Evolutionary conservation across 2,329 filamentous ascomycete species (phyloP), one percentile per base, ranked within the genome.

Genomic region (Capronia americana): DNA sequence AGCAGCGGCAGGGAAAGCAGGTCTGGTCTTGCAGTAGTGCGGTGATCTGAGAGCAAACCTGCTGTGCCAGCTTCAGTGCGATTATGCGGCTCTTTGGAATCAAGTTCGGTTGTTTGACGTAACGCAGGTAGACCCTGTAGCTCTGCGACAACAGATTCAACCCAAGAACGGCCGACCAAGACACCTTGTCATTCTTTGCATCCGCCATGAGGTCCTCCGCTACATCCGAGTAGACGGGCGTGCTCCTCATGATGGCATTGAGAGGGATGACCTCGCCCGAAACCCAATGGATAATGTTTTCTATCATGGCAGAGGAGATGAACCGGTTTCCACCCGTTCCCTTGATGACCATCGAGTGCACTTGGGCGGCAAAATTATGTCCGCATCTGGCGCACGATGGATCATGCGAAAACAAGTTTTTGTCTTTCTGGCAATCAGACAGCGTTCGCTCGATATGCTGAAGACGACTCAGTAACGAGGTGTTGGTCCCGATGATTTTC

Each of bases 1-100:
- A 53, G 58, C 74, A 75, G 26, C 73, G 70, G 65, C 74, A 75
- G 2, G 73, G 73, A 65, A 74, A 73, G 41, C 65, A 69, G 11
- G 60, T 67, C 38, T 74, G 63, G 56, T 73, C 68, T 11, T 67
- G 65, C 12, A 74, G 63, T 3, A 74, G 58, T 12, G 62, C 34
- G 1, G 57, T 10, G 32, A 75, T 59, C 14, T 71, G 67, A 10
- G 59, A 55, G 7, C 67, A 38, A 30, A 70, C 73, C 58, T 70
- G 70, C 50, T 74, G 71, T 5, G 73, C 73, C 24, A 74, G 70
- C 30, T 67, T 69, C 24, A 75, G 64, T 23, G 73, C 69, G 14
- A 67, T 64, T 8, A 75, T 55, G 17, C 74, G 73, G 46, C 71
- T 72, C 26, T 46, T 59, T 3, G 73, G 68, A 8, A 68, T 53